Conservation (phyloP, 2,329 filamentous ascomycete species). For the Tolypocladium cylindrosporum region DNA sequence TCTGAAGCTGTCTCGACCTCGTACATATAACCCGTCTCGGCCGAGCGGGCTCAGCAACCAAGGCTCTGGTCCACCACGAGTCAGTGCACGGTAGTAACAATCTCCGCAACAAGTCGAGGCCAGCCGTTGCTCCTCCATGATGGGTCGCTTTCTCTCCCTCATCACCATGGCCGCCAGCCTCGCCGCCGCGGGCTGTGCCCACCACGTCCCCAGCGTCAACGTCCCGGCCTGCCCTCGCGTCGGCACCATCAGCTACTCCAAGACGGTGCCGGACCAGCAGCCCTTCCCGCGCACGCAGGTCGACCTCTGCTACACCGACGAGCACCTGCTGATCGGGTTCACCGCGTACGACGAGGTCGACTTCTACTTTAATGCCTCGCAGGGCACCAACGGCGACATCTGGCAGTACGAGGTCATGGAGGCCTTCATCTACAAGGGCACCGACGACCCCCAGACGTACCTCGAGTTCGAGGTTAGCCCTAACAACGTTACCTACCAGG, state of each 20-base stretch:
- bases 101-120: background rate
- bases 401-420: conserved; percentile 42
- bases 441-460: conserved; percentile 35
- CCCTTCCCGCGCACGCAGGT: conserved; percentile 34
- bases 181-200: conserved; percentile 1
- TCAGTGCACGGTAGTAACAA: background rate
- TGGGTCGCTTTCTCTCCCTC: conserved; percentile 1
- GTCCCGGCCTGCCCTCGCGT: conserved; percentile 28
- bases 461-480: conserved; percentile 41
- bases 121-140: background rate
- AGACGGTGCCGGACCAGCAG: conserved; percentile 28
- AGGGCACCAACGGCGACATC: conserved; percentile 34
- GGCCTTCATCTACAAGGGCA: conserved; percentile 35
- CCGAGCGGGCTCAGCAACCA: background rate
- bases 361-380: conserved; percentile 33
- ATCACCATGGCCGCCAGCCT: conserved; percentile 2
- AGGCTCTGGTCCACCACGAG: background rate
- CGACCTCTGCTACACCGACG: conserved; percentile 35
- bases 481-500: conserved; percentile 40
- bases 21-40: background rate
- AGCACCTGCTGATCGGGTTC: conserved; percentile 29
- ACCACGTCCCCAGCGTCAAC: conserved; percentile 16
- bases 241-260: conserved; percentile 27
- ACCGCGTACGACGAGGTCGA: conserved; percentile 34
- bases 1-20: background rate